These are phyloP conservation scores for Pleoardoris graminearum DNA, from an alignment of 2,329 filamentous ascomycete species.

Conservation along the genomic window DNA sequence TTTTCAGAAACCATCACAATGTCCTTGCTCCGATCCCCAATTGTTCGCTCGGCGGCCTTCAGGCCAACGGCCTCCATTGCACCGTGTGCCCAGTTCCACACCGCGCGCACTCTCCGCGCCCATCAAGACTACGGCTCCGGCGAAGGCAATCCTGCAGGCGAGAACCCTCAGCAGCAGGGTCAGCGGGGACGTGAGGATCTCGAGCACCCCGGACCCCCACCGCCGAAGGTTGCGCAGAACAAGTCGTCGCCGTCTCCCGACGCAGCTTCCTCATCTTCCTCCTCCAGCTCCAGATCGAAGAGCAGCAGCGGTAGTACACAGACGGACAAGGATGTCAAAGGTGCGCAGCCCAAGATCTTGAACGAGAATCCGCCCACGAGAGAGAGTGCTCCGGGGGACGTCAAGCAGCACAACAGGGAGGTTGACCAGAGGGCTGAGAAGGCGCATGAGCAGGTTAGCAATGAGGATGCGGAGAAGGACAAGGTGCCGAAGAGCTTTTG, in stretches of 20 bases:
- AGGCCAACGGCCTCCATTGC: conserved; percentile 26
- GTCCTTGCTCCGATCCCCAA: conserved; percentile 37
- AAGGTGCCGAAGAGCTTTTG: conserved; percentile 48
- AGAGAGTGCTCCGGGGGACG: conserved; percentile 42
- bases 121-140: conserved; percentile 50
- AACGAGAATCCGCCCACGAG: conserved; percentile 40
- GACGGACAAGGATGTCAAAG: conserved; percentile 25
- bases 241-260: conserved; percentile 16
- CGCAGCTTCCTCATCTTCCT: conserved; percentile 8
- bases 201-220: conserved; percentile 52
- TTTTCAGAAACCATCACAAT: conserved; percentile 21
- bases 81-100: conserved; percentile 32
- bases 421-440: conserved; percentile 49
- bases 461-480: conserved; percentile 46
- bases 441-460: conserved; percentile 44
- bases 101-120: conserved; percentile 32
- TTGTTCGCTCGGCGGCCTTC: conserved; percentile 32
- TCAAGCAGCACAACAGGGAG: conserved; percentile 51
- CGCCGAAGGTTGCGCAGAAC: conserved; percentile 47
- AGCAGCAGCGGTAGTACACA: conserved; percentile 13
- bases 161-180: conserved; percentile 50
- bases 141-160: conserved; percentile 47
- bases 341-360: conserved; percentile 50
- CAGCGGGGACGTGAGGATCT: conserved; percentile 44
- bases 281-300: neutral